Evolutionary conservation across 2,329 filamentous ascomycete genomes (phyloP), one percentile per base, ranked within the genome.

Genomic region (Alternaria solani): DNA sequence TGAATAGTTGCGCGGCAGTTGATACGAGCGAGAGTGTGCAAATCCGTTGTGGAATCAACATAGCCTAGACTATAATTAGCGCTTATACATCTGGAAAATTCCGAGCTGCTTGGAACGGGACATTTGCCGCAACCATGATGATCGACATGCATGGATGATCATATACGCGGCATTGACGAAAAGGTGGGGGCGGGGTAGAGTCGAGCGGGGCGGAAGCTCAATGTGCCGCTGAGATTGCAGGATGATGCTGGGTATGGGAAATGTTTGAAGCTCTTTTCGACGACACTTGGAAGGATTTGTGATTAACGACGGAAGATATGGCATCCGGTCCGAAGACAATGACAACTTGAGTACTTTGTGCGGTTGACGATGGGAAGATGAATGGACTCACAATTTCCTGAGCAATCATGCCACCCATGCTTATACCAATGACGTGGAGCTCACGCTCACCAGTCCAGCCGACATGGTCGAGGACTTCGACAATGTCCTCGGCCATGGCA

Each of bases 361-460:
- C 5, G 32, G 6, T 14, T 36, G 32, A 18, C 39, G 34, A 53
- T 16, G 51, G 41, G 14, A 32, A 42, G 32, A 52, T 43, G 28
- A 36, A 51, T 55, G 39, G 56, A 73, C 79, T 71, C 76, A 84
- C 86, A 4, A 97, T 73, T 80, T 97, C 93, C 78, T 96, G 93
- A 2, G 91, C 88, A 70, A 97, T 94, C 93, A 97, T 96, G 72
- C 93, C 93, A 64, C 93, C 93, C 86, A 96, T 91, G 60, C 89
- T 92, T 65, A 94, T 88, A 57, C 93, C 93, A 34, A 91, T 83
- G 53, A 96, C 76, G 80, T 97, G 88, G 14, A 90, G 67, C 52
- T 86, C 75, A 81, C 84, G 80, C 69, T 82, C 69, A 73, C 84
- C 64, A 55, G 78, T 88, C 91, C 91, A 96, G 63, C 87, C 88